Evolutionary conservation across 2,329 filamentous ascomycete genomes (phyloP), one percentile per base, ranked within the genome.

Genomic region (Hypoxylon sp.): DNA sequence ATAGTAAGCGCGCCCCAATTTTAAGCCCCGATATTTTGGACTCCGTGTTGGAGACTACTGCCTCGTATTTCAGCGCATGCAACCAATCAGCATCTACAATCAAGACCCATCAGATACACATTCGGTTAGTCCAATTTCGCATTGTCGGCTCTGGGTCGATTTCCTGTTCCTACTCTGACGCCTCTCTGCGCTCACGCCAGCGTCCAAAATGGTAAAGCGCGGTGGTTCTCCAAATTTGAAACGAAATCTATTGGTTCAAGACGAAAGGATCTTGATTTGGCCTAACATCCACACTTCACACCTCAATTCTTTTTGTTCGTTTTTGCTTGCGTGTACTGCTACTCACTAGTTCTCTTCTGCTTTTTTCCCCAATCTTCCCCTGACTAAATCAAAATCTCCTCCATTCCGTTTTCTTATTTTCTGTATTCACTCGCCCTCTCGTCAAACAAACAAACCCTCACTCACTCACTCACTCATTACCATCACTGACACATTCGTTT

Each of bases 321-420:
- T 25, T 49, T 46, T 20, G 46, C 52, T 54, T 56, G 49, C 56
- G 45, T 44, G 48, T 59, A 52, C 45, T 36, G n/a, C n/a, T n/a
- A n/a, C n/a, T 48, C 42, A 55, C 27, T 27, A 34, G 25, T 46
- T 49, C 40, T 31, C 31, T 32, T 29, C 20, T 46, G 36, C 40
- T 44, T 47, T 38, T 31, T 31, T 42, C 8, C 34, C 49, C 30
- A 25, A 6, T 25, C 21, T 25, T 20, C n/a, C 45, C 34, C 25
- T 21, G 44, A 43, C 27, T n/a, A 8, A 45, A 35, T 35, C 23
- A 20, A 40, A 32, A 16, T 32, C 38, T 54, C 20, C 21, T 26
- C n/a, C 35, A 29, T 58, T 51, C 38, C 26, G 20, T 31, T 48
- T 45, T 54, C 27, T 42, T 54, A 37, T 53, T 30, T n/a, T n/a